Evolutionary conservation across 352 stramenopile genomes (phyloP), one percentile per base, ranked within the genome.

Genomic region (Globisporangium barbulae): DNA sequence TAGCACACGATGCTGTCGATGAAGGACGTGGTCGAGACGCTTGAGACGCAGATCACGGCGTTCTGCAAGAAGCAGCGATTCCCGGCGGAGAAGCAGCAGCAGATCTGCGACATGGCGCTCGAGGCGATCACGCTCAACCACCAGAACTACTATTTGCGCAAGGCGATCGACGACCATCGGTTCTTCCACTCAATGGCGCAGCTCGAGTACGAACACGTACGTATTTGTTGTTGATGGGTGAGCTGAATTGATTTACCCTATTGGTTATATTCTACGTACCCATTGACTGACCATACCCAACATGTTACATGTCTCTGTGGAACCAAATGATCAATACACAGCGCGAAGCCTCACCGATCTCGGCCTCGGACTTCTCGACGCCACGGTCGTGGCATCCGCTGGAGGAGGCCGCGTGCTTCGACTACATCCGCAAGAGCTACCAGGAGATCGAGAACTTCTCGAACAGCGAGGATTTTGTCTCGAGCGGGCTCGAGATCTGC

Each of bases 171-270:
- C 53, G 73, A 82, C 53, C 78, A 86, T 62, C 59, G 56, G 35
- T 86, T 86, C 60, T 86, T 86, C 63, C 78, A 86, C 64, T 81
- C 71, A 21, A 86, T 84, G 78, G 49, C 84, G 42, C 75, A 83
- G 52, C 71, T 86, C 56, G 78, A 86, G 63, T 84, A 78, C 54
- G 73, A 84, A n/a, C 71, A 83, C 55, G 76, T 85, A 82, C 69
- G 76, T 61, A 4, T 1, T 50, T 22, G 22, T 33, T 53, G 39
- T 53, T 33, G 17, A 30, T 52, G 41, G 41, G 35, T 41, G 35
- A 4, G n/a, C n/a, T 50, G 3, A 2, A 2, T 52, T 52, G 44
- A 12, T 33, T 52, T 53, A 21, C 25, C 48, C 48, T 21, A 52
- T 13, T 6, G n/a, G 1, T 5, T 31, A 47, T 47, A 47, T 7